Conservation (phyloP, 768 basidiomycete species). For the Jaapia argillacea region DNA sequence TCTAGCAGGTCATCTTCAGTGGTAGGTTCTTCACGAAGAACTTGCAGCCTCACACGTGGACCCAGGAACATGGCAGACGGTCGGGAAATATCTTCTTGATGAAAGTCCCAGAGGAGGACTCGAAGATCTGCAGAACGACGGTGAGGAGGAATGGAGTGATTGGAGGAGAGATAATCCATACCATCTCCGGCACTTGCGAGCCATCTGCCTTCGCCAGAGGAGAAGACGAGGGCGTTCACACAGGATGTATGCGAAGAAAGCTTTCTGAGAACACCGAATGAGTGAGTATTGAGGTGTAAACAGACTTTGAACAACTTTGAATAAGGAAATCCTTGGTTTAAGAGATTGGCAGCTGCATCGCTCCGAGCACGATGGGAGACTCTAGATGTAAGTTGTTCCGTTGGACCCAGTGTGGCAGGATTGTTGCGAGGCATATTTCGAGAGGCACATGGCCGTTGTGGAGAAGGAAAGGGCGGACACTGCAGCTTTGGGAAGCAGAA, state of each 20-base stretch:
- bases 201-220: slow-evolving; percentile 48
- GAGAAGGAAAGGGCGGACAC: too few species aligned
- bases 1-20: slow-evolving; percentile 24
- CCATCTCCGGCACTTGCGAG: slow-evolving; percentile 66
- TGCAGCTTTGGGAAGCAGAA: too few species aligned
- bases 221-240: slow-evolving; percentile 55
- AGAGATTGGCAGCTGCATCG: not conserved
- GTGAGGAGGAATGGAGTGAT: slow-evolving; percentile 1
- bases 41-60: slow-evolving; percentile 29
- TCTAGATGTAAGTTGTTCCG: too few species aligned
- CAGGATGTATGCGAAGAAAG: slow-evolving; percentile 45
- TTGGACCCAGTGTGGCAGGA: too few species aligned
- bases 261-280: slow-evolving; percentile 13
- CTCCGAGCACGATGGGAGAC: too few species aligned
- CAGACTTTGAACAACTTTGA: not conserved
- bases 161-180: slow-evolving; percentile 15
- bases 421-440: too few species aligned
- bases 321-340: not conserved
- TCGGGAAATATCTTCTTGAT: slow-evolving; percentile 40
- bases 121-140: slow-evolving; percentile 35
- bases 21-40: slow-evolving; percentile 3
- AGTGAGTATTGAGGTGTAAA: not conserved
- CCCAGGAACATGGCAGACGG: slow-evolving; percentile 36
- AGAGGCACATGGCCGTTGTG: too few species aligned
- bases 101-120: slow-evolving; percentile 57